Percentiles rank a stretch among this genome's conserved stretches.
Evolutionary conservation across 2,329 filamentous ascomycete genomes (phyloP).

Genomic region (Cladosporium austrohemisphaericum): DNA sequence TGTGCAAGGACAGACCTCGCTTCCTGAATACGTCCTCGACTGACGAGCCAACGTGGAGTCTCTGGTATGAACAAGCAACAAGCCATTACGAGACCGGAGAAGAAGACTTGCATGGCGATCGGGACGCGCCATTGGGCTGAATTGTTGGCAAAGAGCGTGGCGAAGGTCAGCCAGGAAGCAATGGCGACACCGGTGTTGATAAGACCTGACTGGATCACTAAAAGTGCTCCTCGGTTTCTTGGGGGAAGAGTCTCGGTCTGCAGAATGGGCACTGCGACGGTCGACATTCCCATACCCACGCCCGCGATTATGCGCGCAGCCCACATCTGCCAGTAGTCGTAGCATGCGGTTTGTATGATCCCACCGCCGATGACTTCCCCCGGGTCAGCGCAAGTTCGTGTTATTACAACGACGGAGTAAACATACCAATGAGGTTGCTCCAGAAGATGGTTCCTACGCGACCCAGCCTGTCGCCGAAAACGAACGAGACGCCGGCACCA

Average conservation of each 20-base stretch:
- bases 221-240: constrained; percentile 28
- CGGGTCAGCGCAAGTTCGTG: background rate
- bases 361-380: constrained; percentile 26
- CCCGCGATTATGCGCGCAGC: constrained; percentile 26
- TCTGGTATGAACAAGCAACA: constrained; percentile 30
- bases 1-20: constrained; percentile 29
- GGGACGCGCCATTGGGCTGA: constrained; percentile 30
- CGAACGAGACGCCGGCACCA: constrained; percentile 27
- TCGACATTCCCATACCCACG: constrained; percentile 28
- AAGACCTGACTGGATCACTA: constrained; percentile 28
- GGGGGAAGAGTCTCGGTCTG: constrained; percentile 31
- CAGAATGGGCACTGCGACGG: constrained; percentile 30
- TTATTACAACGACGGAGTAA: background rate
- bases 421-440: constrained; percentile 23
- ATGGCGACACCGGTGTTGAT: constrained; percentile 30
- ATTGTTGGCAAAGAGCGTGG: constrained; percentile 25
- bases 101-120: constrained; percentile 30
- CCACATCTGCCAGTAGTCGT: constrained; percentile 26
- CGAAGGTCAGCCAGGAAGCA: constrained; percentile 30
- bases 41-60: constrained; percentile 30
- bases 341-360: constrained; percentile 25
- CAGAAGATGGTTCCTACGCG: constrained; percentile 26
- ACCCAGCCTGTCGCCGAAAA: constrained; percentile 26
- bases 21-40: constrained; percentile 26
- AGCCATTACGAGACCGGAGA: constrained; percentile 27